Evolutionary conservation across 345 rosid species (phyloP).

Genomic region (Erodium maritimum): DNA sequence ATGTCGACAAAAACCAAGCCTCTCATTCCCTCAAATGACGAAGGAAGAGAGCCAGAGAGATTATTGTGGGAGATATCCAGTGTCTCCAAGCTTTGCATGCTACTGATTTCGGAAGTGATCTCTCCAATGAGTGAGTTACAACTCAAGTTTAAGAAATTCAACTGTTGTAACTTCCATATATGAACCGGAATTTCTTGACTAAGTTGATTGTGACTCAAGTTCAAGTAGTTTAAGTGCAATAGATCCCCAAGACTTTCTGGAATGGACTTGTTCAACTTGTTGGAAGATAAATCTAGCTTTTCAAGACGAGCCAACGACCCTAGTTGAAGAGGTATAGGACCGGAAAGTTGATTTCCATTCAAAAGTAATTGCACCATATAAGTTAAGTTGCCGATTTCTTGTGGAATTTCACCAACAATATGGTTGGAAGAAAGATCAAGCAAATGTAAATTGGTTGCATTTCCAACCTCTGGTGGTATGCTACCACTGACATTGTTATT

Average conservation of each 20-base stretch:
- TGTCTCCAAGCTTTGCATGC: too few relatives aligned
- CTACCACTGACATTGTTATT: too few relatives aligned
- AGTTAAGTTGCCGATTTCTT: slow-evolving; percentile 1
- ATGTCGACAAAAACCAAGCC: slow-evolving; percentile 12
- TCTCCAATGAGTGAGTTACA: slow-evolving; percentile 9
- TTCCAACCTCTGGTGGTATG: too few relatives aligned
- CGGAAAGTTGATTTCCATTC: slow-evolving; percentile 13
- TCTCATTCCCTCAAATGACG: too few relatives aligned
- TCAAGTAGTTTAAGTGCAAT: slow-evolving; percentile 10
- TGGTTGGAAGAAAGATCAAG: too few relatives aligned
- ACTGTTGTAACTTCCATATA: slow-evolving; percentile 4
- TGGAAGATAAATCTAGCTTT: slow-evolving; percentile 11
- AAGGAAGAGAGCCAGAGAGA: too few relatives aligned
- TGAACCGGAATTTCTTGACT: slow-evolving; percentile 8
- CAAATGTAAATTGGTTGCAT: too few relatives aligned
- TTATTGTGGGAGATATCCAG: too few relatives aligned
- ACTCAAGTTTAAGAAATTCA: slow-evolving; percentile 14
- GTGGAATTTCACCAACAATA: not conserved
- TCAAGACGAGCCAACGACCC: slow-evolving; percentile 8
- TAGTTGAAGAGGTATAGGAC: slow-evolving; percentile 13
- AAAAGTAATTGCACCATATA: not conserved
- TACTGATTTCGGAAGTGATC: slow-evolving; percentile 8
- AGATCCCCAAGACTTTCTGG: not conserved
- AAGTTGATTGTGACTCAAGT: too few relatives aligned
- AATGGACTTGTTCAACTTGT: slow-evolving; percentile 10